phyloP scores from a whole-genome alignment of 257 asterid species.

The Solanum pinnatisectum region DNA sequence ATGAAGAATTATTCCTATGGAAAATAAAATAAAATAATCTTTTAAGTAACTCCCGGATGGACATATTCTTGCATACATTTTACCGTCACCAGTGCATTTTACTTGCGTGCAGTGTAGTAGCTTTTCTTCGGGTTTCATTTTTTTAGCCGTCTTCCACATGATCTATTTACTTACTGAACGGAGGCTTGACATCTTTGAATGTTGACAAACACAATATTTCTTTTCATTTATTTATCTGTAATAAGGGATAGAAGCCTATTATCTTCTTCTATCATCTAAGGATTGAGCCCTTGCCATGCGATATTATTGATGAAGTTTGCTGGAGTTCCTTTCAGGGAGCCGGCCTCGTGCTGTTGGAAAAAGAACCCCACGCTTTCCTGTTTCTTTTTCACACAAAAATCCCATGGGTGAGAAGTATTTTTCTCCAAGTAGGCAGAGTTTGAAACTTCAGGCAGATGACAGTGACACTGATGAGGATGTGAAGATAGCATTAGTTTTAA shows the following conservation, averaged over 20 bases:
- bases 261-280: conserved; percentile 3
- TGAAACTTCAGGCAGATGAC: conserved; percentile 39
- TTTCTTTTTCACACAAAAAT: conserved; percentile 43
- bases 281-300: conserved; percentile 4
- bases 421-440: conserved; percentile 52
- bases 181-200: neutral
- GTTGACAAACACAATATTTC: neutral
- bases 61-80: neutral
- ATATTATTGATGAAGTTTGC: conserved; percentile 12
- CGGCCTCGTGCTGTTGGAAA: conserved; percentile 82
- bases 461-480: conserved; percentile 65
- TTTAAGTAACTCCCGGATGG: neutral
- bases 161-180: neutral
- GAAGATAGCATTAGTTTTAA: conserved; percentile 70
- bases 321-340: conserved; percentile 42
- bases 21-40: neutral
- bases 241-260: neutral
- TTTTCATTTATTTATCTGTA: neutral
- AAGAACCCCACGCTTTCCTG: conserved; percentile 88
- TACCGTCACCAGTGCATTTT: neutral
- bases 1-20: neutral
- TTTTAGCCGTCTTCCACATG: neutral
- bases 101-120: neutral
- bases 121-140: neutral
- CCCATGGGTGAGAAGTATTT: conserved; percentile 27